Base-by-base conservation (phyloP, 2,329 filamentous ascomycete genomes). In the Stemphylium lycopersici region DNA sequence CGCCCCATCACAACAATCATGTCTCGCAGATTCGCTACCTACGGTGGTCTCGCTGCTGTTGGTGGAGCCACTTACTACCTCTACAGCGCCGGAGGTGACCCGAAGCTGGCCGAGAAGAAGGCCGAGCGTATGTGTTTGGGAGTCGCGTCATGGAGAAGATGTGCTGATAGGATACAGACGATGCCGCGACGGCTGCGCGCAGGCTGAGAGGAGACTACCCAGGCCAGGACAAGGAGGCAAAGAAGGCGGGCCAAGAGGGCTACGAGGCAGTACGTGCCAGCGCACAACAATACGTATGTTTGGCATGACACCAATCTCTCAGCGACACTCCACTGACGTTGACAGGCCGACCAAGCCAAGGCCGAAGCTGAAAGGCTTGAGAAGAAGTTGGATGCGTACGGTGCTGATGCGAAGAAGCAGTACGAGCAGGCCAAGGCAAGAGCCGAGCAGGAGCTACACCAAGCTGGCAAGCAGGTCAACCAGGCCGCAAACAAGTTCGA, bases 51-150 rank as follows among this genome's bases (percentile, higher is more conserved):
- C 50, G 69, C 74, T 37, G 70, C 80, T 66, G 71, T 88, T 66
- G 89, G 87, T 66, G 77, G 86, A 63, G 84, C 81, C 55, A 86
- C 85, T 62, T 98, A 96, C 83, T 98, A 98, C 81, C 84, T 98
- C 59, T 99, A 96, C 82, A 83, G 79, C 46, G 89, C 93, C 13
- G 93, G 93, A 58, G 93, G 93, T 53, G 84, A 87, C 75, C 83
- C 91, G 46, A 90, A 89, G 77, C 86, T 84, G 44, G 93, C 93
- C n/a, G 86, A 92, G 83, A 90, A 93, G 82, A 83, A 95, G 76
- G 84, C 90, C 65, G 90, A 96, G 81, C 85, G 93, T 96, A 79
- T 40, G 87, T 79, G 41, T 51, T 47, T 8, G 13, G 13, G 12
- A 31, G 7, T 11, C 7, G 7, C 6, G n/a, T 13, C 5, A 26